These are phyloP conservation scores for Cryptococcus sp. DNA, from an alignment of 1,284 basidiomycete genomes.

Conservation along the genomic window DNA sequence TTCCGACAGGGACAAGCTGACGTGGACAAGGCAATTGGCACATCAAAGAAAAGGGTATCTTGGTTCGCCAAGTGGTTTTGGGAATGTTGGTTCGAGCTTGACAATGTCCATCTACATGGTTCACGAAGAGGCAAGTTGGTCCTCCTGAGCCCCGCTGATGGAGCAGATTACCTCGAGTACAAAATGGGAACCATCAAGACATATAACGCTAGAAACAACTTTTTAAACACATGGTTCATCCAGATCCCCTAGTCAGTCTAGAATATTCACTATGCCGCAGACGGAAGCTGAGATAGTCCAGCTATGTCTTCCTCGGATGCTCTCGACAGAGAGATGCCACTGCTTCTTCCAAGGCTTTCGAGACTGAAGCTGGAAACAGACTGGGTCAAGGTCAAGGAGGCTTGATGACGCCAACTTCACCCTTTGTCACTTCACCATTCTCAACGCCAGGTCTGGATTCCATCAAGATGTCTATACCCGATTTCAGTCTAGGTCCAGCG, in stretches of 20 bases:
- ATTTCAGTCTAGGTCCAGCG: constrained; percentile 40
- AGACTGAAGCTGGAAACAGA: constrained; percentile 65
- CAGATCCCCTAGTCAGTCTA: constrained; percentile 54
- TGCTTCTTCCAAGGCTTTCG: constrained; percentile 60
- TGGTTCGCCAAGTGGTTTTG: constrained; percentile 77
- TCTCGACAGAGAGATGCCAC: constrained; percentile 63
- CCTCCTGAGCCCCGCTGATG: not conserved
- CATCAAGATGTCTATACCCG: constrained; percentile 45
- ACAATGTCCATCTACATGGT: constrained; percentile 67
- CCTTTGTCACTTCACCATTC: constrained; percentile 39
- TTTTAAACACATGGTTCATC: constrained; percentile 64
- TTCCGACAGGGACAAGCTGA: constrained; percentile 7
- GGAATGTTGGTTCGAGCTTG: constrained; percentile 75
- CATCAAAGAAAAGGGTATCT: constrained; percentile 62
- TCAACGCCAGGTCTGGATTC: constrained; percentile 33
- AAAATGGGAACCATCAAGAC: constrained; percentile 70
- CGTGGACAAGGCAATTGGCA: constrained; percentile 57
- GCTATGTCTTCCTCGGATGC: constrained; percentile 73
- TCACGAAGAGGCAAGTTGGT: constrained; percentile 53
- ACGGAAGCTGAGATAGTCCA: constrained; percentile 48
- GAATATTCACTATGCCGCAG: not conserved
- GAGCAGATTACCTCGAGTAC: constrained; percentile 69
- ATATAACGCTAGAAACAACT: constrained; percentile 70
- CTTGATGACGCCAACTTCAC: constrained; percentile 50
- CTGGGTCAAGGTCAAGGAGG: constrained; percentile 50